Evolutionary conservation across 2,329 filamentous ascomycete species (phyloP).

Genomic region (Talaromyces albobiverticillius): DNA sequence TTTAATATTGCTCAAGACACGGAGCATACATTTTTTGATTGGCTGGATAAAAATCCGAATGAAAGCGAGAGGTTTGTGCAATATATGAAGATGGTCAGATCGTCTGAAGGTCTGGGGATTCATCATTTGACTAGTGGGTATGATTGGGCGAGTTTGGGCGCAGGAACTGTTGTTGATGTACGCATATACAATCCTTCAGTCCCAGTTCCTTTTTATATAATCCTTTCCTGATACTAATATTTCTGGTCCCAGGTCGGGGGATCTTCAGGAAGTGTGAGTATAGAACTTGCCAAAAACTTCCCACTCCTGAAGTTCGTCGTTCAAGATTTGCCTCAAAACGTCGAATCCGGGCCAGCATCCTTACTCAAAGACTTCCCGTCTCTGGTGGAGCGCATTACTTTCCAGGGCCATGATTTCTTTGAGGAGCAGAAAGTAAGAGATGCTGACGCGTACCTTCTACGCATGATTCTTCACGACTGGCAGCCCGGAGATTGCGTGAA

Average conservation of each 20-base stretch:
- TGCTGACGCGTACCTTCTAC: constrained; percentile 30
- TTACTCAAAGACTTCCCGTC: background rate
- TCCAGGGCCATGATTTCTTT: constrained; percentile 34
- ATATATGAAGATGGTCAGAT: constrained; percentile 56
- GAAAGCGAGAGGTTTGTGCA: constrained; percentile 52
- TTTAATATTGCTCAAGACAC: constrained; percentile 29
- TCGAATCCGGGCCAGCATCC: constrained; percentile 15
- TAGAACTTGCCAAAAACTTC: constrained; percentile 53
- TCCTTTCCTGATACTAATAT: background rate
- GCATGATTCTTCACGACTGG: constrained; percentile 41
- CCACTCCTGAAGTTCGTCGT: constrained; percentile 54
- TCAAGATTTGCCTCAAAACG: constrained; percentile 44
- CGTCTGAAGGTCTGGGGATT: constrained; percentile 57
- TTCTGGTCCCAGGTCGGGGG: constrained; percentile 44
- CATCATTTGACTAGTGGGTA: constrained; percentile 44
- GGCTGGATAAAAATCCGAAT: constrained; percentile 24
- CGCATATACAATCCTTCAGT: background rate
- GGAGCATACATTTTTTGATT: constrained; percentile 31
- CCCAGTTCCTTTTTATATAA: background rate
- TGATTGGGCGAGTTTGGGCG: constrained; percentile 28
- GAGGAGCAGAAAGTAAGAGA: constrained; percentile 24
- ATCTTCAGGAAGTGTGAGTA: constrained; percentile 56
- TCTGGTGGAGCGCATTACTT: constrained; percentile 17
- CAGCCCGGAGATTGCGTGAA: constrained; percentile 30
- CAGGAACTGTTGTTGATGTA: constrained; percentile 54